These are phyloP conservation scores for Dothiorella sarmentorum DNA, from an alignment of 2,329 filamentous ascomycete genomes.

Conservation along the genomic window DNA sequence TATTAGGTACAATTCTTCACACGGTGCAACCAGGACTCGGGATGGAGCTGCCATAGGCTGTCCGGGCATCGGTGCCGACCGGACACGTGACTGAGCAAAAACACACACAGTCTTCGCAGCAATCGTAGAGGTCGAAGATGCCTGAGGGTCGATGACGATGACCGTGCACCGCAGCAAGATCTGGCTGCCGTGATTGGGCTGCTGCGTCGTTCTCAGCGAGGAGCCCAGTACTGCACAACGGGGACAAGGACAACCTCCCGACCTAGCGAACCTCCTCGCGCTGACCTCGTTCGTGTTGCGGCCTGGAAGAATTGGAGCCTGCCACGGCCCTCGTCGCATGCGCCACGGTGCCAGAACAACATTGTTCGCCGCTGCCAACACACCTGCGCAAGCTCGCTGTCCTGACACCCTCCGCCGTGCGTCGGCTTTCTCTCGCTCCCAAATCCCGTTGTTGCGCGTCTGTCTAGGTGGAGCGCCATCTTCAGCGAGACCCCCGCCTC, in stretches of 20 bases:
- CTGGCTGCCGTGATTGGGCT: constrained; percentile 4
- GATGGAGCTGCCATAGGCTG: constrained; percentile 2
- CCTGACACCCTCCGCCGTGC: no score
- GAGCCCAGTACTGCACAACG: constrained; percentile 1
- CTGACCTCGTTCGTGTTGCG: background rate
- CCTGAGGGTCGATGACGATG: background rate
- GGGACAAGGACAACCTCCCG: constrained; percentile 8
- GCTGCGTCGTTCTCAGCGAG: constrained; percentile 1
- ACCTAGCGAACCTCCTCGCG: constrained; percentile 3
- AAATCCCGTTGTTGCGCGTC: background rate
- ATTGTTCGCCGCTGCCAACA: background rate
- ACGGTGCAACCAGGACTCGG: no score
- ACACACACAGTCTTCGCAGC: background rate
- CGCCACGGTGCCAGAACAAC: background rate
- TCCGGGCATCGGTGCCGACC: no score
- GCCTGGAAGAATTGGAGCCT: background rate
- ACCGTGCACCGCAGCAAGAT: constrained; percentile 3
- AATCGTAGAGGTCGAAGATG: background rate
- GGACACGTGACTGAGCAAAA: no score
- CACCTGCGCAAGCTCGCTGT: background rate
- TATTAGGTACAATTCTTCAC: no score
- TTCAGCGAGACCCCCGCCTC: background rate
- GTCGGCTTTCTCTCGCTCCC: no score
- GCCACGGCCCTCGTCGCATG: background rate
- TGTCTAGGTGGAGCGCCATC: background rate